Evolutionary conservation across 2,329 filamentous ascomycete species (phyloP).

Genomic region (Colletotrichum gloeosporioides): DNA sequence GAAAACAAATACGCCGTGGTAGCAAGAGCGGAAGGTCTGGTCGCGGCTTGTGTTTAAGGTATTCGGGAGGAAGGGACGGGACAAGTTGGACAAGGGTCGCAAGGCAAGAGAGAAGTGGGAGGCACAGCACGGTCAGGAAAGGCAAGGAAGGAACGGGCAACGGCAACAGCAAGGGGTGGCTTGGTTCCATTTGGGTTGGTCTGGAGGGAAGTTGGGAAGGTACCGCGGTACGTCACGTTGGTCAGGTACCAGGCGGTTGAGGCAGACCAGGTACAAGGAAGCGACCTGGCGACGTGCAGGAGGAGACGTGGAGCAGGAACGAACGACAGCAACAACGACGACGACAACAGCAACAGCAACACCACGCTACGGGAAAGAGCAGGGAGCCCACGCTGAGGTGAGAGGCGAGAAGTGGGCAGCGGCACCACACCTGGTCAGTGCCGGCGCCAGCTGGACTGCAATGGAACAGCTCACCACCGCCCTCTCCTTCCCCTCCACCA

Average conservation of each 20-base stretch:
- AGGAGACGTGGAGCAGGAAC: not conserved
- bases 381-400: not conserved
- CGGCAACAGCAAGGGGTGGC: not conserved
- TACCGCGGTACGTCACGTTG: not conserved
- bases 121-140: constrained; percentile 2
- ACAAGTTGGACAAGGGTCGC: constrained; percentile 15
- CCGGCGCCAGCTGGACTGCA: not conserved
- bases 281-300: not conserved
- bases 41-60: constrained; percentile 15
- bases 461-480: not conserved
- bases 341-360: not conserved
- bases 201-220: not conserved
- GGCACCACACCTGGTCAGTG: not conserved
- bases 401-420: not conserved
- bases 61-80: constrained; percentile 19
- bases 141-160: constrained; percentile 7
- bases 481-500: not conserved
- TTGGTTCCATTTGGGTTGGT: not conserved
- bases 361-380: not conserved
- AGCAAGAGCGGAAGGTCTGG: not conserved
- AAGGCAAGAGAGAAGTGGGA: not conserved
- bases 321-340: not conserved
- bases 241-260: not conserved
- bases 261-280: not conserved
- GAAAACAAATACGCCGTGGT: not conserved